phyloP scores from a whole-genome alignment of 2,329 filamentous ascomycete genomes.

The Shiraia bambusicola region DNA sequence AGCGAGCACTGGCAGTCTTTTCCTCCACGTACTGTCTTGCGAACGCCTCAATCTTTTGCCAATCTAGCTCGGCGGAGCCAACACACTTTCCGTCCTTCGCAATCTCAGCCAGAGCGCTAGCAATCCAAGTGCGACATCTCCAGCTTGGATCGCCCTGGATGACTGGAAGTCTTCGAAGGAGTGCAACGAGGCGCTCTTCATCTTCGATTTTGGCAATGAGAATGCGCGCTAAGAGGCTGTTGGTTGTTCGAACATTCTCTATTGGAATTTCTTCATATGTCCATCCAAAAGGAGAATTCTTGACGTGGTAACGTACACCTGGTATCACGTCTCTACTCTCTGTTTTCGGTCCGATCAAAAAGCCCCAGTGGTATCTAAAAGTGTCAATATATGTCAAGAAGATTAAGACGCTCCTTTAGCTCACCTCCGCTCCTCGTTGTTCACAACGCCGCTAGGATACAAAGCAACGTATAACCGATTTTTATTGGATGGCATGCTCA shows the following conservation, averaged over 20 bases:
- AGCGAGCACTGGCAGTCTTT: slow-evolving; percentile 35
- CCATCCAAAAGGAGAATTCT: slow-evolving; percentile 28
- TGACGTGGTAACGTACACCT: slow-evolving; percentile 41
- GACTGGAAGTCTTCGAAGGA: slow-evolving; percentile 38
- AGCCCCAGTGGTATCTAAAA: slow-evolving; percentile 34
- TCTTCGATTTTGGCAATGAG: slow-evolving; percentile 46
- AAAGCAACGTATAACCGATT: slow-evolving; percentile 11
- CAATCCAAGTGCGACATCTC: too few species aligned
- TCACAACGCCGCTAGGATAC: slow-evolving; percentile 13
- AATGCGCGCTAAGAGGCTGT: slow-evolving; percentile 42
- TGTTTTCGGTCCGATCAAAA: slow-evolving; percentile 29
- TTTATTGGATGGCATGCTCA: slow-evolving; percentile 1
- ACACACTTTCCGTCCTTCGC: slow-evolving; percentile 42
- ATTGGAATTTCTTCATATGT: slow-evolving; percentile 25
- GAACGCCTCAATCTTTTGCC: slow-evolving; percentile 40
- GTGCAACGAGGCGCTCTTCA: slow-evolving; percentile 33
- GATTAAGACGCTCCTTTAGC: neutral
- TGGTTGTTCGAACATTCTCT: slow-evolving; percentile 15
- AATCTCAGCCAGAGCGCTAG: too few species aligned
- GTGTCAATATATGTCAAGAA: neutral
- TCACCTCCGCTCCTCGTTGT: slow-evolving; percentile 12
- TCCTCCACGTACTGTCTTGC: slow-evolving; percentile 41
- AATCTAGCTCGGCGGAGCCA: slow-evolving; percentile 42
- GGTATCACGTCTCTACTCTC: slow-evolving; percentile 24
- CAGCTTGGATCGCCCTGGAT: too few species aligned